Evolutionary conservation across 495 filamentous ascomycete genomes (phyloP), one percentile per base, ranked within the genome.

Genomic region (Podospora fimiseda): DNA sequence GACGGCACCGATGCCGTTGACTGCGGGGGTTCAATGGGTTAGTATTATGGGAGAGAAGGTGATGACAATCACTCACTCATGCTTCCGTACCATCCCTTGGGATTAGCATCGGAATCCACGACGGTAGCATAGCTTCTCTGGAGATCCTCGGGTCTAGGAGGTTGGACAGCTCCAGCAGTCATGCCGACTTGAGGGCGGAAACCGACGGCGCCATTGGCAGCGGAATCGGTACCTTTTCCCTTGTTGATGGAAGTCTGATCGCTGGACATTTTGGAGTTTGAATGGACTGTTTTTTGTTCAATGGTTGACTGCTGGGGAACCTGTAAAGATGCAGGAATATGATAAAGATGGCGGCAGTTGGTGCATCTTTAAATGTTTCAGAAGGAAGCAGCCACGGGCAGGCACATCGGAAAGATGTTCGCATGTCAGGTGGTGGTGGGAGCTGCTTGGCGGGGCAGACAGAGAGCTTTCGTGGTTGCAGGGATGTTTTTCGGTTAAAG

Each of bases 71-170:
- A 74, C 86, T 53, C 76, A 90, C 87, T 92, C 80, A 96, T 85
- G 60, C 76, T 69, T 15, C 90, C 89, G 68, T 96, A 97, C 92
- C 91, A 96, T 64, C 90, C 87, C 65, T 91, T 85, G 15, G 79
- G 77, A 47, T 80, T 80, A 33, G 79, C 81, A 60, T 94, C 86
- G 16, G 86, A 82, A 48, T 82, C 82, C 42, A 87, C 69, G 55
- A 96, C 79, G 47, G 76, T 77, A 3, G 93, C 93, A 70, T 98
- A 98, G 59, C 80, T 85, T 23, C 86, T 87, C 69, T 98, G 93
- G 6, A 98, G 76, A 60, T 97, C 93, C 54, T 86, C 86, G 49
- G 82, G 72, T 21, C 82, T 80, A 3, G 92, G 87, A 30, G 89
- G 92, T 61, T 93, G 80, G 33, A 97, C 90, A 9, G 80, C 23